Percentiles rank a stretch among this genome's conserved stretches.
These are phyloP conservation scores for Aspergillus arachidicola DNA, from an alignment of 2,329 filamentous ascomycete genomes.

Conservation along the genomic window DNA sequence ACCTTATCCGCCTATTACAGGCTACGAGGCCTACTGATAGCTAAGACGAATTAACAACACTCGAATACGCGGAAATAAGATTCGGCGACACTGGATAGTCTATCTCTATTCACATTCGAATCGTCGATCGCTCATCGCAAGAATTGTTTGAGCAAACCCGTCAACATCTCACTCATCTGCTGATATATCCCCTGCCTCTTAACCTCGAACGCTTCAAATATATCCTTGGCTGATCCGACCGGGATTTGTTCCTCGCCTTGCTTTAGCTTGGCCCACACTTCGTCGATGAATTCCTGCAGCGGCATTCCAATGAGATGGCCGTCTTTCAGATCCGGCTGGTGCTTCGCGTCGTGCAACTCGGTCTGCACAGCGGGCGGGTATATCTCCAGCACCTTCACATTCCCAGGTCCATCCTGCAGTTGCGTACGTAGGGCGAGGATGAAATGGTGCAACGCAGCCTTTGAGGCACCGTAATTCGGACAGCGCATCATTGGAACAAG, in stretches of 20 bases:
- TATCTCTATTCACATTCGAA: neutral
- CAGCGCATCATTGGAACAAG: slow-evolving; percentile 52
- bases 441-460: slow-evolving; percentile 59
- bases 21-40: slow-evolving; percentile 4
- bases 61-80: accelerated
- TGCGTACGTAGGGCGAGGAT: slow-evolving; percentile 56
- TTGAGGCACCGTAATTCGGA: slow-evolving; percentile 58
- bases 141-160: slow-evolving; percentile 25
- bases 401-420: slow-evolving; percentile 41
- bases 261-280: slow-evolving; percentile 51
- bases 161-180: slow-evolving; percentile 27
- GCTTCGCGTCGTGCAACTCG: slow-evolving; percentile 58
- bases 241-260: slow-evolving; percentile 56
- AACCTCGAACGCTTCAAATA: slow-evolving; percentile 51
- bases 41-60: neutral
- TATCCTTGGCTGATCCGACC: slow-evolving; percentile 47
- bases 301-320: slow-evolving; percentile 58
- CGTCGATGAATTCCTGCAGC: slow-evolving; percentile 53
- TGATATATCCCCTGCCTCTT: slow-evolving; percentile 49
- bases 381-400: slow-evolving; percentile 58
- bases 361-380: slow-evolving; percentile 61
- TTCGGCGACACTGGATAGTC: neutral
- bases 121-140: slow-evolving; percentile 13
- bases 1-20: slow-evolving; percentile 14
- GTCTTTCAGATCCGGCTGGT: slow-evolving; percentile 57